phyloP scores from a whole-genome alignment of 2,329 filamentous ascomycete genomes.

The Chaetomium olivaceum region DNA sequence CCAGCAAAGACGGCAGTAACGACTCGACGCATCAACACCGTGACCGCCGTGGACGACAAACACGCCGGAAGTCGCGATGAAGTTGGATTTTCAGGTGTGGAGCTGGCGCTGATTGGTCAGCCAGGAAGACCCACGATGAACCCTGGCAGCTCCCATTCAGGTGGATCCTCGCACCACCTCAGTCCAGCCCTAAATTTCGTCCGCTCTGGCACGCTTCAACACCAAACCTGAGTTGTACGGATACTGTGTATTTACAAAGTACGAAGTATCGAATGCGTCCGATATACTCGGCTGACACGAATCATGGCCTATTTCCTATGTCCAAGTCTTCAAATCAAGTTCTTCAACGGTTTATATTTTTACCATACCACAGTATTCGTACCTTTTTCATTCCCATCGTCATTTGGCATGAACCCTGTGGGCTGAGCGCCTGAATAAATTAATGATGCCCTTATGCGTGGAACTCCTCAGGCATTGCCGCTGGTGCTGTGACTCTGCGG shows the following conservation, averaged over 20 bases:
- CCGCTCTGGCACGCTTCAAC: background rate
- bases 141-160: background rate
- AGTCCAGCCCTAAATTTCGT: background rate
- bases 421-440: background rate
- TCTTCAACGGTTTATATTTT: background rate
- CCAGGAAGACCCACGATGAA: background rate
- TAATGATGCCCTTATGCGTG: background rate
- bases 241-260: too few species aligned
- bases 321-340: background rate
- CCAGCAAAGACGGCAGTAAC: background rate
- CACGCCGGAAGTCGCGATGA: conserved; percentile 2
- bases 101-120: conserved; percentile 2
- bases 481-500: background rate
- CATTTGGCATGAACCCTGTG: background rate
- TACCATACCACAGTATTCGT: too few species aligned
- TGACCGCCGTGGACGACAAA: background rate
- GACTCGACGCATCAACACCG: background rate
- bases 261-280: background rate
- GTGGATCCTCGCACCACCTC: too few species aligned
- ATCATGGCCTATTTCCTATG: too few species aligned
- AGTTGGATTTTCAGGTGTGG: conserved; percentile 17
- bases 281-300: background rate
- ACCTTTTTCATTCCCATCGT: background rate
- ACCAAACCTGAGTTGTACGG: background rate
- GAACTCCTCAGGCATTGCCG: conserved; percentile 1